Base-by-base conservation (phyloP, 2,329 filamentous ascomycete species). In the Laburnicola sp. region DNA sequence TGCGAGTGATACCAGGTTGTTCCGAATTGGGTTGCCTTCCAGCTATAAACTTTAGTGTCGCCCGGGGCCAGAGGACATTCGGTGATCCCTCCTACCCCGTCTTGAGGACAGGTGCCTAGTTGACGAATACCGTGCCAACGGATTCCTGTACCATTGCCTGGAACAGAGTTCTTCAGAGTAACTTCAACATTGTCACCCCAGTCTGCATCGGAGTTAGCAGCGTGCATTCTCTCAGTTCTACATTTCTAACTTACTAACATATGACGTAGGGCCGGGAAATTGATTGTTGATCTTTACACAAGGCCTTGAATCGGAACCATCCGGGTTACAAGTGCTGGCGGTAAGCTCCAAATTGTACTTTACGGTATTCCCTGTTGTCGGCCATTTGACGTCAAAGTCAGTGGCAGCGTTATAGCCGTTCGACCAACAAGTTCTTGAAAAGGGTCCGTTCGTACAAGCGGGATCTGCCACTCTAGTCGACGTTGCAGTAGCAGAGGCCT, bases 121-220 rank as follows among this genome's bases (percentile, higher is more conserved):
- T 85, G 81, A 3, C 82, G 76, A 43, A 87, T 60, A 0, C 80
- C 85, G 61, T 86, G 84, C 69, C 77, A 86, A 61, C 86, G 84
- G 22, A 86, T 78, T 26, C 75, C 75, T 6, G 82, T 85, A 30
- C 83, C 82, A 54, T 86, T 86, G 56, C 76, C 62, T 9, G 68
- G 64, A 71, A 79, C 46, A 38, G 69, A 49, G 64, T 86, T 86
- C 32, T 72, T 80, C 3, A 86, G 77, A 7, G 55, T 57, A 3
- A 64, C 46, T 36, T 35, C 16, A 30, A 67, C 56, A 5, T 27
- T 55, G 26, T 66, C 63, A 34, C 63, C 62, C 61, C 62, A 64
- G 23, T 64, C 59, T 63, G 28, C 6, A 34, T 25, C 21, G 10
- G 23, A 21, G 38, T 59, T 37, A 59, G 51, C 16, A 46, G 16